Percentiles rank a stretch among this genome's conserved stretches.
Conservation (phyloP, 108 stramenopile species). For the Nitzschia sp. region DNA sequence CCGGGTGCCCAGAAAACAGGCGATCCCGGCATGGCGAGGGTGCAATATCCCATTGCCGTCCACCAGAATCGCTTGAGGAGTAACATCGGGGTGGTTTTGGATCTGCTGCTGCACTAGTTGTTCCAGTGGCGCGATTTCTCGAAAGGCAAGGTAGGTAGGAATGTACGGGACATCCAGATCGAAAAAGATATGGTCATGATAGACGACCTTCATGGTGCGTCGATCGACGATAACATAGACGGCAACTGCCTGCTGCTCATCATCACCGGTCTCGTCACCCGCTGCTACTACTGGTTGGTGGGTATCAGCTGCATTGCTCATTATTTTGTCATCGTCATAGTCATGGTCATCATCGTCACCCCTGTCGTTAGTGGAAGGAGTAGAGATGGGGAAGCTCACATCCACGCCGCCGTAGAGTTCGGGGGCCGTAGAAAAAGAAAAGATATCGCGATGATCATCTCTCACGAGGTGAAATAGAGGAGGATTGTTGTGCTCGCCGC, state of each 20-base stretch:
- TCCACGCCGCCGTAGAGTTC: constrained; percentile 68
- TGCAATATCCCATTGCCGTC: constrained; percentile 72
- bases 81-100: constrained; percentile 30
- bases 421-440: constrained; percentile 10
- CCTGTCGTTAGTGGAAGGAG: not conserved
- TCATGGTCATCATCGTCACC: not conserved
- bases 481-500: not conserved
- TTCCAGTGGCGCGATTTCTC: constrained; percentile 62
- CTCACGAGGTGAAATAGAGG: constrained; percentile 13
- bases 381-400: constrained; percentile 42
- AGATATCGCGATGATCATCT: constrained; percentile 12
- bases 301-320: too few relatives aligned
- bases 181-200: constrained; percentile 47
- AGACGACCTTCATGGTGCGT: constrained; percentile 35
- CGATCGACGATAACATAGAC: constrained; percentile 64
- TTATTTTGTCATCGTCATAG: constrained; percentile 14
- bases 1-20: constrained; percentile 61
- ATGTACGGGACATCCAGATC: constrained; percentile 32
- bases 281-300: not conserved
- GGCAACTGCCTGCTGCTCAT: constrained; percentile 40
- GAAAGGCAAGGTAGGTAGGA: constrained; percentile 67
- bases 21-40: constrained; percentile 61
- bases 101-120: constrained; percentile 49
- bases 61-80: constrained; percentile 47
- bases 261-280: not conserved